Percentiles rank a stretch among this genome's conserved stretches.
Conservation (phyloP, 2,329 filamentous ascomycete species). For the Chrysoporthe austroafricana region DNA sequence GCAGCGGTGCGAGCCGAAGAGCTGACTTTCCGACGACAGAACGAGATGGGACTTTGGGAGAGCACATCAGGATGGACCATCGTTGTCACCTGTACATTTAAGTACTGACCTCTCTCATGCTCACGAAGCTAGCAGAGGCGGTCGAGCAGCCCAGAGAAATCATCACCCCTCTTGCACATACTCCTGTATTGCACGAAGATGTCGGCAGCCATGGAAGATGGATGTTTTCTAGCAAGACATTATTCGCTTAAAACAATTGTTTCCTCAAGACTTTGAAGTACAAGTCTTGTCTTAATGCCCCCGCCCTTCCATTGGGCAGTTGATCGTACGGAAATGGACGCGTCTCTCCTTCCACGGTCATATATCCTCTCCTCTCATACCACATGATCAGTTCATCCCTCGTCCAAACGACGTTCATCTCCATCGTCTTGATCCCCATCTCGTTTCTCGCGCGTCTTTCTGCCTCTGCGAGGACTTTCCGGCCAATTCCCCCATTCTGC, state of each 20-base stretch:
- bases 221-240: background rate
- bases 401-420: constrained; percentile 50
- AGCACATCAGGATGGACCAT: constrained; percentile 54
- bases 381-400: constrained; percentile 50
- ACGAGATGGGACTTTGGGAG: constrained; percentile 56
- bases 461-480: constrained; percentile 44
- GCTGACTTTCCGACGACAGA: constrained; percentile 55
- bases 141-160: background rate
- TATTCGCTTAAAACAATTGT: constrained; percentile 29
- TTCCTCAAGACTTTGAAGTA: constrained; percentile 48
- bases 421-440: constrained; percentile 42
- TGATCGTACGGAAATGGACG: constrained; percentile 47
- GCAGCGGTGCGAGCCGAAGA: constrained; percentile 51
- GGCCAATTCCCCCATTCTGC: constrained; percentile 50
- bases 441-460: constrained; percentile 42
- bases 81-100: constrained; percentile 44
- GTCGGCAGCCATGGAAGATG: no score
- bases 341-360: constrained; percentile 41
- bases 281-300: constrained; percentile 45
- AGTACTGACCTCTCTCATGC: background rate
- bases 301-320: constrained; percentile 40
- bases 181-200: no score
- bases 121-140: background rate
- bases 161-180: no score
- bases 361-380: constrained; percentile 50